phyloP scores from a whole-genome alignment of 2,329 filamentous ascomycete genomes.

The Fusarium odoratissimum region DNA sequence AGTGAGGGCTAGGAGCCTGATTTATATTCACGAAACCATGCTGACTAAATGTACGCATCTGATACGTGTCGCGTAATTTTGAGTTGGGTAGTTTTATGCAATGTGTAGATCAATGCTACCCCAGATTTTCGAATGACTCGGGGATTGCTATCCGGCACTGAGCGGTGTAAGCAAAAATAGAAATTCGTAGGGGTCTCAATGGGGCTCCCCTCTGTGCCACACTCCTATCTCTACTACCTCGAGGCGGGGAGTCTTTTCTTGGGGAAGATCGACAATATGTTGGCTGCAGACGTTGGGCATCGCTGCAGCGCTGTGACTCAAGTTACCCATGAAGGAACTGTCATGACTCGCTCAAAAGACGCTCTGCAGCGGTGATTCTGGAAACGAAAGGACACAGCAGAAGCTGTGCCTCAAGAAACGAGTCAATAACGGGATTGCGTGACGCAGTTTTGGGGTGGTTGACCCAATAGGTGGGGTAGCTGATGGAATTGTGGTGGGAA shows the following conservation, averaged over 20 bases:
- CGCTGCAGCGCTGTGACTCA: background rate
- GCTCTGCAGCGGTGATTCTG: background rate
- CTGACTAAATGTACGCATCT: background rate
- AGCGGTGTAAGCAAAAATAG: background rate
- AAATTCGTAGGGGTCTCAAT: background rate
- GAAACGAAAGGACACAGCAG: background rate
- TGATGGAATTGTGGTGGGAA: rapidly evolving
- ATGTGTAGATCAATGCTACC: background rate
- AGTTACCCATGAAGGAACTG: too few relatives aligned
- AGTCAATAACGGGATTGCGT: too few relatives aligned
- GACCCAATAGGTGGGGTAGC: rapidly evolving
- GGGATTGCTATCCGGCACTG: background rate
- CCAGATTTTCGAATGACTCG: background rate
- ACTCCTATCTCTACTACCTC: too few relatives aligned
- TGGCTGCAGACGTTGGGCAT: background rate
- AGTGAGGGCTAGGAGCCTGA: too few relatives aligned
- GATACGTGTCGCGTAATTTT: background rate
- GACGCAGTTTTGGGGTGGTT: too few relatives aligned
- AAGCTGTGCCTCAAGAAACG: background rate
- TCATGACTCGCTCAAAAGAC: background rate
- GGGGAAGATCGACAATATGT: background rate
- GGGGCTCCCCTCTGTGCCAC: background rate
- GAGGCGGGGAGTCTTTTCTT: background rate
- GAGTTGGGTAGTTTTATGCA: background rate
- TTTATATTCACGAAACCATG: background rate